phyloP scores from a whole-genome alignment of 768 basidiomycete genomes.

The Pisolithus marmoratus region DNA sequence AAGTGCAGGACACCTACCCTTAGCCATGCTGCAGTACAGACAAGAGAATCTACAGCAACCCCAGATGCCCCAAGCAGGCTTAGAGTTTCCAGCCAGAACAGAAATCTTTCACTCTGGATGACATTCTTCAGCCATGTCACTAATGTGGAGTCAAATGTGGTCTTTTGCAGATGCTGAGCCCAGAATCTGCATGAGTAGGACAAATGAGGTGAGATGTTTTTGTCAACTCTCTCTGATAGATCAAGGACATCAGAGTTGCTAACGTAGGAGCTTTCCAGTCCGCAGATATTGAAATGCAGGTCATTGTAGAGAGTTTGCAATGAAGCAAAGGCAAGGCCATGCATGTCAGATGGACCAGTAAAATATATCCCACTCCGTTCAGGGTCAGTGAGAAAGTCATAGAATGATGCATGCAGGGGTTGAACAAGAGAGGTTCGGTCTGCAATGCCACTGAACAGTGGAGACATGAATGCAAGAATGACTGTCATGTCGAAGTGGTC shows the following conservation, averaged over 20 bases:
- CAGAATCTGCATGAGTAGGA: background rate
- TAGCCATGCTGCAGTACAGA: background rate
- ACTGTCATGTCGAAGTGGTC: background rate
- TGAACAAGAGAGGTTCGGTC: conserved; percentile 1
- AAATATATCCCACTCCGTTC: conserved; percentile 7
- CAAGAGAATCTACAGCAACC: background rate
- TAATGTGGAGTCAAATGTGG: too few species aligned
- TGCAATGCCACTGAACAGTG: conserved; percentile 1
- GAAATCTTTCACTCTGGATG: background rate
- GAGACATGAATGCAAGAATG: background rate
- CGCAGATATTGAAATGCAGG: background rate
- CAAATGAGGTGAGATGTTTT: background rate
- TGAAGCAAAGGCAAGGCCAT: background rate
- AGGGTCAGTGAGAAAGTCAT: conserved; percentile 16
- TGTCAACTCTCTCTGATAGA: background rate
- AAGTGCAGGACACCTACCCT: background rate
- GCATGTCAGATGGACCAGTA: background rate
- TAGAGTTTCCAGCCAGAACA: background rate
- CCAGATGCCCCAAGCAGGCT: background rate
- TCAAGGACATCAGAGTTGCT: background rate
- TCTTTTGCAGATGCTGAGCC: too few species aligned
- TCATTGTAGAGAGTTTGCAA: background rate
- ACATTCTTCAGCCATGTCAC: background rate
- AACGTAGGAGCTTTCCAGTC: background rate
- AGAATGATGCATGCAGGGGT: conserved; percentile 23